Evolutionary conservation across 2,329 filamentous ascomycete genomes (phyloP).

Genomic region (Beauveria medogensis): DNA sequence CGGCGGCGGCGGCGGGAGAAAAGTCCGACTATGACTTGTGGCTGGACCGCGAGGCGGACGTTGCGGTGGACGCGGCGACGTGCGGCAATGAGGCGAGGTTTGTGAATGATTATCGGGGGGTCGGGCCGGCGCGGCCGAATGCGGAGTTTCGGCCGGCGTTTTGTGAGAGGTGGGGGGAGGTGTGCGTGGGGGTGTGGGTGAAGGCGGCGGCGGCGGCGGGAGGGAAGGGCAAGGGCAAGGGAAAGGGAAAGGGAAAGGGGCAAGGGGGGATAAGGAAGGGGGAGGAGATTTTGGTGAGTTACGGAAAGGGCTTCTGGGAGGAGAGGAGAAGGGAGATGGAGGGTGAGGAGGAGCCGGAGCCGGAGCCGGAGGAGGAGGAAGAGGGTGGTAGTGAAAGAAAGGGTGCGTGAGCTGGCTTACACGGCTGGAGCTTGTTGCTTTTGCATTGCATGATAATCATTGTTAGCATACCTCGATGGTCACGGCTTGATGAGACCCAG

Average conservation of each 20-base stretch:
- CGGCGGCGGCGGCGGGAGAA: constrained; percentile 17
- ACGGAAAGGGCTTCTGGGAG: constrained; percentile 61
- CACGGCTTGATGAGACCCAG: too few species aligned
- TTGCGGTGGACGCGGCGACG: constrained; percentile 52
- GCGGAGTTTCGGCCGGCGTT: constrained; percentile 53
- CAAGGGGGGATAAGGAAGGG: constrained; percentile 43
- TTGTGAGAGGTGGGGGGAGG: constrained; percentile 43
- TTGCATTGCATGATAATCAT: not conserved
- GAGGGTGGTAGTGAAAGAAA: too few species aligned
- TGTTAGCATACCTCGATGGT: not conserved
- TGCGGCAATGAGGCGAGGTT: constrained; percentile 58
- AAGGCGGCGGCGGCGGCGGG: not conserved
- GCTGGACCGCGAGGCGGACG: constrained; percentile 46
- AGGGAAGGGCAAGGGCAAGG: constrained; percentile 5
- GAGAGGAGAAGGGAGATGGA: constrained; percentile 27
- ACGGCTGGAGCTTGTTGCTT: not conserved
- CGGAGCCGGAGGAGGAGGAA: too few species aligned
- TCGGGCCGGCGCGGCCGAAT: constrained; percentile 41
- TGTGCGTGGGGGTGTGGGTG: constrained; percentile 52
- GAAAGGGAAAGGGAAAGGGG: constrained; percentile 5
- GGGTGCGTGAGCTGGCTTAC: too few species aligned
- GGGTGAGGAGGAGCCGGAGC: not conserved
- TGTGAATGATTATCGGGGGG: constrained; percentile 58
- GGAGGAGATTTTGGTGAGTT: constrained; percentile 57
- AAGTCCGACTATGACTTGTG: constrained; percentile 55